Base-by-base conservation (phyloP, 1,284 basidiomycete genomes). In the Pterulicium gracile region DNA sequence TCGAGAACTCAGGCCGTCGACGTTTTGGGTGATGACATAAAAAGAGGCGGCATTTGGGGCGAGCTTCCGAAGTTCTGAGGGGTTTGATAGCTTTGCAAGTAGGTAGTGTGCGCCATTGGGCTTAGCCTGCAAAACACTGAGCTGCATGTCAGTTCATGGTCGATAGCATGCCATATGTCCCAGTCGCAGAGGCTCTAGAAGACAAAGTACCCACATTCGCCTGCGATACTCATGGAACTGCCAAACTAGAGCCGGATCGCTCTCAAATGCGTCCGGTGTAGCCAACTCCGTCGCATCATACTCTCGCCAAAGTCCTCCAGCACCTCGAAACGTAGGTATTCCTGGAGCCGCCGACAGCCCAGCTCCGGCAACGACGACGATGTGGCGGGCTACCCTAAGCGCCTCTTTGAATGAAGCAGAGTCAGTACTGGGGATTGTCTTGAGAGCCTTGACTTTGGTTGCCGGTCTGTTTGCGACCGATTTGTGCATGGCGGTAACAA, bases 291-390 rank as follows among this genome's bases (percentile, higher is more conserved):
- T 69, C 1, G 75, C 73, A 54, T 82, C 67, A 54, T 77, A 72
- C 48, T 66, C 69, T 32, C 75, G 62, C 80, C 79, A 81, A 50
- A 78, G 54, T 1, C 78, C 79, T 27, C 79, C 79, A 14, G 68
- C 62, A 18, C 74, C 79, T 62, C 79, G 59, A 56, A 81, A 84
- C 0, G 79, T 82, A 10, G 79, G 76, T 35, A 83, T 79, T 2
- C 79, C 77, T 76, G 80, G 79, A 2, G 71, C 76, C 47, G 77
- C 75, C 35, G 76, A 79, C 3, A 80, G 61, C 1, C 79, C 80
- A 24, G 80, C 81, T 13, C 81, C 80, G 20, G 77, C 77, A 2
- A 83, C 62, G 18, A 69, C 73, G 18, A 81, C 67, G 45, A 81
- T 76, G 49, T 73, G 61, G 49, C 73, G 77, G 13, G 61, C 58